Evolutionary conservation across 2,329 filamentous ascomycete genomes (phyloP).

Genomic region (Pseudocercospora pini-densiflorae): DNA sequence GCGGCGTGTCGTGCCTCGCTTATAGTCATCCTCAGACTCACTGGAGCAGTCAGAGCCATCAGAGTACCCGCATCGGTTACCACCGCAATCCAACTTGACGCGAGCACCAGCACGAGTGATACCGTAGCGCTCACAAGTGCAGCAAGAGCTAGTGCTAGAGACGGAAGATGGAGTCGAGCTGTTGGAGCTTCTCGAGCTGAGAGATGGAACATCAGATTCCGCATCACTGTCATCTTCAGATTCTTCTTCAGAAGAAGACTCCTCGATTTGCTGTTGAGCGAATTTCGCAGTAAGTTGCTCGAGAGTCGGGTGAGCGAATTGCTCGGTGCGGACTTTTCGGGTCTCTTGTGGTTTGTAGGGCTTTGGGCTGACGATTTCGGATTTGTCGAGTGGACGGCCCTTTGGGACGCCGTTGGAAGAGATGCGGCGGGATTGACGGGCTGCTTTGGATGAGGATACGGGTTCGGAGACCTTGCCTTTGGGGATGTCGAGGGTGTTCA

Average conservation of each 20-base stretch:
- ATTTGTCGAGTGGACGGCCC: slow-evolving; percentile 84
- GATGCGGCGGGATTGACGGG: slow-evolving; percentile 52
- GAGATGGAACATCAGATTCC: slow-evolving; percentile 53
- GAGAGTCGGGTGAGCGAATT: slow-evolving; percentile 76
- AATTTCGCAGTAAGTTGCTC: slow-evolving; percentile 74
- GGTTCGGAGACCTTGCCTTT: slow-evolving; percentile 52
- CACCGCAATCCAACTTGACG: slow-evolving; percentile 95
- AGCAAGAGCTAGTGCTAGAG: slow-evolving; percentile 60
- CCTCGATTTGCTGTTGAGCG: slow-evolving; percentile 55
- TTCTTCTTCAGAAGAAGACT: slow-evolving; percentile 72
- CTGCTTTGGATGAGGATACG: slow-evolving; percentile 47
- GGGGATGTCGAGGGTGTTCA: slow-evolving; percentile 96
- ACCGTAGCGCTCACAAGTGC: slow-evolving; percentile 94
- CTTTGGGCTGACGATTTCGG: slow-evolving; percentile 89
- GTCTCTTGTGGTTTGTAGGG: slow-evolving; percentile 87
- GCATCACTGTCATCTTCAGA: slow-evolving; percentile 48
- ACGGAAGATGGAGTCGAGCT: slow-evolving; percentile 60
- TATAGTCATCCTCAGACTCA: slow-evolving; percentile 60
- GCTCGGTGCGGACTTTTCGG: slow-evolving; percentile 80
- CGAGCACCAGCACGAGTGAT: slow-evolving; percentile 89
- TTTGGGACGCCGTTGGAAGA: slow-evolving; percentile 73
- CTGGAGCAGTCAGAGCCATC: slow-evolving; percentile 72
- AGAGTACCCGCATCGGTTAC: slow-evolving; percentile 81
- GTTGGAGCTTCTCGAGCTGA: slow-evolving; percentile 78
- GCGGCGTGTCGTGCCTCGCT: slow-evolving; percentile 46